Percentiles rank a stretch among this genome's conserved stretches.
Conservation (phyloP, 148 eudicot genomes). For the Fagopyrum esculentum region DNA sequence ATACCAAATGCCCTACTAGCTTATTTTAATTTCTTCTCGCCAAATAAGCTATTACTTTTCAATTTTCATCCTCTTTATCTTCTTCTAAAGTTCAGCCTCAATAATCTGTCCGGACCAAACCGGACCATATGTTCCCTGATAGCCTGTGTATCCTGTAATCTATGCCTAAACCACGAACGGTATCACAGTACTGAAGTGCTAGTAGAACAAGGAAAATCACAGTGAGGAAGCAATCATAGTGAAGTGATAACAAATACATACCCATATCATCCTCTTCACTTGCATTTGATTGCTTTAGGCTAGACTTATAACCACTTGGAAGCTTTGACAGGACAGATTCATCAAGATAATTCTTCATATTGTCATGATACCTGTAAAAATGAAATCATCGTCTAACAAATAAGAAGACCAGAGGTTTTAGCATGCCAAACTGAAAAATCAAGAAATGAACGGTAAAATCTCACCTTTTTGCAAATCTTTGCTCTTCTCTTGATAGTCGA, state of each 20-base stretch:
- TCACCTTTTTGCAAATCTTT: conserved; percentile 61
- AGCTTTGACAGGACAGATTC: conserved; percentile 65
- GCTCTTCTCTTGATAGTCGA: conserved; percentile 72
- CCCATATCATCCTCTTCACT: conserved; percentile 99
- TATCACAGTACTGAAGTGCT: neutral
- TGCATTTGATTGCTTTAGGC: conserved; percentile 75
- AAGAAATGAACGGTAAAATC: conserved; percentile 2
- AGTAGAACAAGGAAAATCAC: neutral
- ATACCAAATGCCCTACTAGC: too few species aligned
- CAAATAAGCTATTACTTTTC: too few species aligned
- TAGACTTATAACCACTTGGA: conserved; percentile 78
- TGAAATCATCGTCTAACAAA: neutral
- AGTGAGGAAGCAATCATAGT: neutral
- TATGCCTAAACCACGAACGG: too few species aligned
- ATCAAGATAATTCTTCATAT: conserved; percentile 50
- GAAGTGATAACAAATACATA: conserved; percentile 18
- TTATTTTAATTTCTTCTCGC: too few species aligned
- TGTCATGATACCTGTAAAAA: conserved; percentile 47
- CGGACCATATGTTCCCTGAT: too few species aligned
- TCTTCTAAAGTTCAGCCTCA: too few species aligned
- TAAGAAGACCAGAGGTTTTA: neutral
- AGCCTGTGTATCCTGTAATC: too few species aligned
- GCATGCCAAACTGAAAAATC: conserved; percentile 5
- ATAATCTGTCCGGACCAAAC: too few species aligned
- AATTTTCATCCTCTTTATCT: too few species aligned